These are phyloP conservation scores for Glutinoglossum americanum DNA, from an alignment of 495 filamentous ascomycete genomes.

Conservation along the genomic window DNA sequence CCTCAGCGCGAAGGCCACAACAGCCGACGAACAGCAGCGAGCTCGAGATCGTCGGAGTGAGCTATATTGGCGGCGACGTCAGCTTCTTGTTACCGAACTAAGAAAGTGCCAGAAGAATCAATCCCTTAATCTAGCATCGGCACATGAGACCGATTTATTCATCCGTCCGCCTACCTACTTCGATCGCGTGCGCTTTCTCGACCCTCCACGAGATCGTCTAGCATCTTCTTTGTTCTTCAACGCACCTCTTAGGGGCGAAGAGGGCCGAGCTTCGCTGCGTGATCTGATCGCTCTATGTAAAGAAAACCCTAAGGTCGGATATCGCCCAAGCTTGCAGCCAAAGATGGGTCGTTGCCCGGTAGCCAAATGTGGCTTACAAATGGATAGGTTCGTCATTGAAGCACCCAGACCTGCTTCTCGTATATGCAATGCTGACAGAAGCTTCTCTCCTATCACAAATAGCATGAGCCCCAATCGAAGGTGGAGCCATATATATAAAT, in stretches of 20 bases:
- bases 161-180: slow-evolving; percentile 1
- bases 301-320: not conserved
- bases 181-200: not conserved
- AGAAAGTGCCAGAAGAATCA: slow-evolving; percentile 6
- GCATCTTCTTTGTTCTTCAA: not conserved
- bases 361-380: not conserved
- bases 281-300: not conserved
- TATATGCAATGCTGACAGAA: not conserved
- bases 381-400: not conserved
- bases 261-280: not conserved
- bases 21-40: slow-evolving; percentile 5
- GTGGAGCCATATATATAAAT: not conserved
- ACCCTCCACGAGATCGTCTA: not conserved
- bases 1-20: slow-evolving; percentile 1
- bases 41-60: slow-evolving; percentile 5
- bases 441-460: not conserved
- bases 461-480: not conserved
- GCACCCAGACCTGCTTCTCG: not conserved
- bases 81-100: slow-evolving; percentile 5
- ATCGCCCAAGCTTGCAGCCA: slow-evolving; percentile 1
- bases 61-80: slow-evolving; percentile 5
- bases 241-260: not conserved
- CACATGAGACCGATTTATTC: slow-evolving; percentile 4
- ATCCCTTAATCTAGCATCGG: slow-evolving; percentile 3
- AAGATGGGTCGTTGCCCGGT: not conserved